These are phyloP conservation scores for Asterella californica DNA, from an alignment of 225 moss, liverwort and hornwort genomes.

Conservation along the genomic window DNA sequence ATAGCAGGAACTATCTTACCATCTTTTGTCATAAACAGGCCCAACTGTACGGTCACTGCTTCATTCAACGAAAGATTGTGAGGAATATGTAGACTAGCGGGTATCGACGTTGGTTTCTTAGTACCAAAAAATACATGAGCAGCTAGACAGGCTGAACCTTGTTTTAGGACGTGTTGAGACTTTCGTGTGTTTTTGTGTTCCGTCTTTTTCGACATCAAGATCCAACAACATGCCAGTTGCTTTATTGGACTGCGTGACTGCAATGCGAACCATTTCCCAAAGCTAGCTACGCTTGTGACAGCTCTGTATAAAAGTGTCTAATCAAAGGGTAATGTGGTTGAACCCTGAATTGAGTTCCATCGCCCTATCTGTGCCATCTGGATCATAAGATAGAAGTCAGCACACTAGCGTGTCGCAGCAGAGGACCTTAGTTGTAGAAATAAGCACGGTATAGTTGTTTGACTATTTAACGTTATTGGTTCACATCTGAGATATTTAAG, in stretches of 20 bases:
- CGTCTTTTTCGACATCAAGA: too few relatives aligned
- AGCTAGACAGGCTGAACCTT: too few relatives aligned
- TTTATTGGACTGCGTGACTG: background rate
- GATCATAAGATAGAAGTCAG: background rate
- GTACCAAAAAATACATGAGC: too few relatives aligned
- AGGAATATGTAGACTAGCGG: background rate
- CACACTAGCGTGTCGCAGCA: too few relatives aligned
- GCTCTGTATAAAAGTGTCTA: background rate
- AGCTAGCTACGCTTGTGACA: background rate
- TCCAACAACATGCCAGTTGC: background rate
- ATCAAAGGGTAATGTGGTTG: background rate
- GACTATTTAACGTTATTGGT: too few relatives aligned
- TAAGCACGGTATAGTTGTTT: too few relatives aligned
- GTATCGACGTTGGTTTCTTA: too few relatives aligned
- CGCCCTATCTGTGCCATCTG: background rate
- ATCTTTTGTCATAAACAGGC: background rate
- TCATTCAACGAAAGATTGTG: background rate
- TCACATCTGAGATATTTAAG: too few relatives aligned
- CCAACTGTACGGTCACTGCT: background rate
- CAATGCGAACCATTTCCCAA: background rate
- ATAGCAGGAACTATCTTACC: background rate
- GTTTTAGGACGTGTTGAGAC: too few relatives aligned
- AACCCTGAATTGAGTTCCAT: background rate
- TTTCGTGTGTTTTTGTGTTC: too few relatives aligned
- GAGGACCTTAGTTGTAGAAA: too few relatives aligned